phyloP scores from a whole-genome alignment of 2,329 filamentous ascomycete genomes.

The Penicillium crustosum region DNA sequence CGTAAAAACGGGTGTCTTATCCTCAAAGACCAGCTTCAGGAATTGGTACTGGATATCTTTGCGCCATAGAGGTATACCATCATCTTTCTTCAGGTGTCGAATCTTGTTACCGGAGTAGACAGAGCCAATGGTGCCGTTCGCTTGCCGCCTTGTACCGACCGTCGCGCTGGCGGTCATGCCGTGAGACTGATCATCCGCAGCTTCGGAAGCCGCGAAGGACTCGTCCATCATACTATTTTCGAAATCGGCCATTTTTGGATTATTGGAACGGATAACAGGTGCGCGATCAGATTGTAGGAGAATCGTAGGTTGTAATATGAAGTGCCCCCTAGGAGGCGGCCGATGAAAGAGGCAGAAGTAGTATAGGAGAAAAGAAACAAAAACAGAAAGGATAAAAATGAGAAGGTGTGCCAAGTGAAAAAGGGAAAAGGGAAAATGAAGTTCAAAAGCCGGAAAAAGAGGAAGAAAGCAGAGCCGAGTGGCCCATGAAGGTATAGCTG shows the following conservation, averaged over 20 bases:
- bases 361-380: constrained; percentile 3
- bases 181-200: constrained; percentile 39
- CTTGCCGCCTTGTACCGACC: constrained; percentile 58
- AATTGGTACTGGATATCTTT: constrained; percentile 69
- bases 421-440: constrained; percentile 16
- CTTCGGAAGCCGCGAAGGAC: constrained; percentile 37
- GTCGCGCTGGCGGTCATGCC: constrained; percentile 41
- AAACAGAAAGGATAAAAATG: constrained; percentile 9
- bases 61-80: constrained; percentile 65
- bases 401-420: constrained; percentile 9
- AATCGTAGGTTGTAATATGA: constrained; percentile 8
- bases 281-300: not conserved
- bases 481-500: constrained; percentile 15
- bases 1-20: constrained; percentile 71
- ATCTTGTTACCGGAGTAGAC: constrained; percentile 69
- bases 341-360: constrained; percentile 11
- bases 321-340: constrained; percentile 21
- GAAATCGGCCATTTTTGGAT: constrained; percentile 35
- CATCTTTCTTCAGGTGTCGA: constrained; percentile 65
- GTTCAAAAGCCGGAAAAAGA: constrained; percentile 13
- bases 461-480: constrained; percentile 19
- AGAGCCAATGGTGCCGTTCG: constrained; percentile 64
- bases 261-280: not conserved
- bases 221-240: constrained; percentile 37
- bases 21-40: constrained; percentile 62